These are phyloP conservation scores for Trifolium repens DNA, from an alignment of 306 rosid species.

Conservation along the genomic window DNA sequence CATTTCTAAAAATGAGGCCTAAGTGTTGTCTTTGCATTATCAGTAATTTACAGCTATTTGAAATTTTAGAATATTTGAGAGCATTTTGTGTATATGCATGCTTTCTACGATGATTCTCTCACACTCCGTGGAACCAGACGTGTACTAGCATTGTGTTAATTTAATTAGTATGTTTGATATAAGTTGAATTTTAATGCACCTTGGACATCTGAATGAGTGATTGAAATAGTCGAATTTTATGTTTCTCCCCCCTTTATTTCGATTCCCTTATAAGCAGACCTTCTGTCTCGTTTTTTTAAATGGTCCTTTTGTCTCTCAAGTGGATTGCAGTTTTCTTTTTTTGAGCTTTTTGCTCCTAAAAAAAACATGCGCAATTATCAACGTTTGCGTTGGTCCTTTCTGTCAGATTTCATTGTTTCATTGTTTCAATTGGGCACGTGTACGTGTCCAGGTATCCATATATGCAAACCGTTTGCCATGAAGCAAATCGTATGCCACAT, in stretches of 20 bases:
- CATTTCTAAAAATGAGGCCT: conserved; percentile 50
- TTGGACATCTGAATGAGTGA: conserved; percentile 10
- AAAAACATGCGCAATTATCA: not conserved
- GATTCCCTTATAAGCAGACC: not conserved
- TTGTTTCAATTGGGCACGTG: too few species aligned
- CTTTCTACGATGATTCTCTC: conserved; percentile 9
- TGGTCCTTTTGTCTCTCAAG: not conserved
- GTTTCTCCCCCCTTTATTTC: not conserved
- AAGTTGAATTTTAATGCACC: conserved; percentile 16
- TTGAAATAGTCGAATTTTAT: not conserved
- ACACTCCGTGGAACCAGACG: not conserved
- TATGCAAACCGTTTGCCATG: too few species aligned
- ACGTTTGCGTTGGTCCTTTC: too few species aligned
- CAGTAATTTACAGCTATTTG: conserved; percentile 32
- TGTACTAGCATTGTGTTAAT: not conserved
- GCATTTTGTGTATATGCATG: conserved; percentile 8
- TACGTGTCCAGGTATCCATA: too few species aligned
- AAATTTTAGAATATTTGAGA: conserved; percentile 9
- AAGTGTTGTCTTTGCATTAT: conserved; percentile 6
- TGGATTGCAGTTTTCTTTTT: not conserved
- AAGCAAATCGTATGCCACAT: too few species aligned
- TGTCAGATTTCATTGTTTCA: too few species aligned
- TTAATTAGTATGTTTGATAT: conserved; percentile 24
- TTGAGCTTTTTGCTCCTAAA: not conserved
- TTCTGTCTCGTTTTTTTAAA: not conserved